These are phyloP conservation scores for Yamadazyma scolyti DNA, from an alignment of 805 yeast species.

Conservation along the genomic window DNA sequence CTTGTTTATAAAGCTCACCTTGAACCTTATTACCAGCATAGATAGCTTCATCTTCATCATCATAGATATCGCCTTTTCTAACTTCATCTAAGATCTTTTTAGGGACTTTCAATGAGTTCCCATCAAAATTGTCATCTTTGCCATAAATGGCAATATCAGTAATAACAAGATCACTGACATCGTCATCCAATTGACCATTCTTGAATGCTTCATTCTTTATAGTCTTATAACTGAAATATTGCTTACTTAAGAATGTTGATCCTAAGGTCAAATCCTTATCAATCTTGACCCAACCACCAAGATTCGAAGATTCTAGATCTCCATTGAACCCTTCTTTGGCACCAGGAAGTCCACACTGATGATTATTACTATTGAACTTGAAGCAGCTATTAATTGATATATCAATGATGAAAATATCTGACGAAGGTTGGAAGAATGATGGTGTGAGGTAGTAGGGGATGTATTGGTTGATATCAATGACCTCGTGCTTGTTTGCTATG, in stretches of 20 bases:
- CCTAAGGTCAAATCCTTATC: conserved; percentile 48
- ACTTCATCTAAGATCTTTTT: conserved; percentile 25
- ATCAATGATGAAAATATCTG: conserved; percentile 39
- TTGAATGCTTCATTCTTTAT: conserved; percentile 18
- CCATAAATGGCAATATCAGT: conserved; percentile 37
- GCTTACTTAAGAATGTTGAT: conserved; percentile 38
- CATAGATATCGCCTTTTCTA: conserved; percentile 20
- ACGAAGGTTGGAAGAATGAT: conserved; percentile 38
- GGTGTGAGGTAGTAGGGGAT: conserved; percentile 30
- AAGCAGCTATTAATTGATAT: conserved; percentile 33
- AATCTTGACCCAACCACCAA: conserved; percentile 38
- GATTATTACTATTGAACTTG: conserved; percentile 15
- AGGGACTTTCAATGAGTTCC: conserved; percentile 31
- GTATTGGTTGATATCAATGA: conserved; percentile 19
- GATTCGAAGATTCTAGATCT: conserved; percentile 14
- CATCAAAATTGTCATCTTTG: conserved; percentile 30
- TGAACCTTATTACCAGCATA: conserved; percentile 7
- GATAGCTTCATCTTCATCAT: conserved; percentile 21
- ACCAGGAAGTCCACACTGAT: conserved; percentile 24
- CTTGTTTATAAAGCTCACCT: conserved; percentile 11
- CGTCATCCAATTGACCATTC: conserved; percentile 6
- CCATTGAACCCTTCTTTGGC: conserved; percentile 20
- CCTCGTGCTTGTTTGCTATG: conserved; percentile 39
- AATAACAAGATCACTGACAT: conserved; percentile 26
- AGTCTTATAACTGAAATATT: conserved; percentile 34